Base-by-base conservation (phyloP, 148 eudicot genomes). In the Fagopyrum esculentum region DNA sequence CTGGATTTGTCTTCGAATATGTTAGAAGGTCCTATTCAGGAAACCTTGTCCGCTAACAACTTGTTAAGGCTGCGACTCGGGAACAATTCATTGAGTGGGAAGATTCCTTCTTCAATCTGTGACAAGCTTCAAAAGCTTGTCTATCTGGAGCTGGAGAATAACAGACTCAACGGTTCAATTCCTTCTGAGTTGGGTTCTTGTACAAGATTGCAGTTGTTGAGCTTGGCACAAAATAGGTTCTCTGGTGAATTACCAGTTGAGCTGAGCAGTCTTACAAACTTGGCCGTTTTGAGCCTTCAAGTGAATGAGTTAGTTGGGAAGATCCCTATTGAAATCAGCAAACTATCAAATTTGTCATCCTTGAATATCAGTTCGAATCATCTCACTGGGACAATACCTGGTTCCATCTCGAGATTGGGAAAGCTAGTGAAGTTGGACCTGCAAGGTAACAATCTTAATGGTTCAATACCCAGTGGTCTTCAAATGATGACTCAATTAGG, bases 41-140 rank as follows among this genome's bases (percentile, higher is more conserved):
- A 22, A 71, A 83, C 45, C 48, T 50, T 84, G 45, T 87, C 91
- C 17, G 51, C 55, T 26, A 71, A 84, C 6, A 81, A 78, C 26
- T 78, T 91, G 84, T 15, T 81, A 69, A 81, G 98, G 83, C 71
- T 91, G 84, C 82, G 92, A 75, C 71, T 91, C n/a, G 93, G 93
- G 52, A 57, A 78, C 73, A 94, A 94, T 74, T 52, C 7, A 22
- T 76, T 94, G 6, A 74, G 30, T 44, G 97, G 93, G 78, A 16
- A 72, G 4, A 78, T 93, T 48, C 89, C 82, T 22, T 60, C 73
- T 1, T 75, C 73, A 9, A 75, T 84, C 10, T 88, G 87, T 29
- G 74, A 73, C 29, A 72, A 52, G 48, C 86, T 83, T 75, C 75
- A 11, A 10, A 78, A 73, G 4, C 74, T 93, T 82, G 84, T 71